These are phyloP conservation scores for Candida loeiensis DNA, from an alignment of 805 yeast species.

Conservation along the genomic window DNA sequence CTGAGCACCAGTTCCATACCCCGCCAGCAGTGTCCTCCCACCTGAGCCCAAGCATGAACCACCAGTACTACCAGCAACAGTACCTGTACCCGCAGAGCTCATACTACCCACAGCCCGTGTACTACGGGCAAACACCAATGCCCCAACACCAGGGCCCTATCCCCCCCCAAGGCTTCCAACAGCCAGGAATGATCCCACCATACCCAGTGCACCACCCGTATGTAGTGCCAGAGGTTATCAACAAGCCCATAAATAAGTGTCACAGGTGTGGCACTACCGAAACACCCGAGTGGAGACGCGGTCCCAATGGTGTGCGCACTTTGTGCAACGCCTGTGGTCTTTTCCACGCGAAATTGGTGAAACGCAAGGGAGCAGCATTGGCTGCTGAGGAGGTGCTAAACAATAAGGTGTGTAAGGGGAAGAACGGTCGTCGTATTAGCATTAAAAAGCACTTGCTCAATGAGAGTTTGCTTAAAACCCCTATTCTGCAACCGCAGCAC, in stretches of 20 bases:
- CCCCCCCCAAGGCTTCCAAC: conserved; percentile 8
- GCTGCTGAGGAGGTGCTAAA: conserved; percentile 37
- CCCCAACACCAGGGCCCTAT: conserved; percentile 4
- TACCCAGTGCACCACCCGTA: conserved; percentile 13
- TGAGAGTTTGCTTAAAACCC: conserved; percentile 12
- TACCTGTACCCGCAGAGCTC: conserved; percentile 5
- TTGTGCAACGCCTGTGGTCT: conserved; percentile 44
- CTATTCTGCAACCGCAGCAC: conserved; percentile 1
- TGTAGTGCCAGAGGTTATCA: conserved; percentile 30
- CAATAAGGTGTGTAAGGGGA: conserved; percentile 42
- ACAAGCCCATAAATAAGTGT: conserved; percentile 35
- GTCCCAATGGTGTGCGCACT: conserved; percentile 44
- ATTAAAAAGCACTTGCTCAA: conserved; percentile 26
- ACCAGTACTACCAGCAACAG: conserved; percentile 13
- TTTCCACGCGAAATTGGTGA: conserved; percentile 39
- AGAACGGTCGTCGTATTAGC: conserved; percentile 40
- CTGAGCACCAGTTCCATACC: neutral
- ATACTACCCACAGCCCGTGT: conserved; percentile 9
- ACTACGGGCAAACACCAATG: conserved; percentile 5
- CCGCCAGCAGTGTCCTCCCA: neutral
- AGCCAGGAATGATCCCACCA: conserved; percentile 7
- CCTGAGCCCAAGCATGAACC: conserved; percentile 10
- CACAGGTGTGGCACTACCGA: conserved; percentile 46
- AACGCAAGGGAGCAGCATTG: conserved; percentile 26
- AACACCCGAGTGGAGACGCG: conserved; percentile 45